phyloP scores from a whole-genome alignment of 2,329 filamentous ascomycete genomes.

The Ceratocystis diversiconidia region DNA sequence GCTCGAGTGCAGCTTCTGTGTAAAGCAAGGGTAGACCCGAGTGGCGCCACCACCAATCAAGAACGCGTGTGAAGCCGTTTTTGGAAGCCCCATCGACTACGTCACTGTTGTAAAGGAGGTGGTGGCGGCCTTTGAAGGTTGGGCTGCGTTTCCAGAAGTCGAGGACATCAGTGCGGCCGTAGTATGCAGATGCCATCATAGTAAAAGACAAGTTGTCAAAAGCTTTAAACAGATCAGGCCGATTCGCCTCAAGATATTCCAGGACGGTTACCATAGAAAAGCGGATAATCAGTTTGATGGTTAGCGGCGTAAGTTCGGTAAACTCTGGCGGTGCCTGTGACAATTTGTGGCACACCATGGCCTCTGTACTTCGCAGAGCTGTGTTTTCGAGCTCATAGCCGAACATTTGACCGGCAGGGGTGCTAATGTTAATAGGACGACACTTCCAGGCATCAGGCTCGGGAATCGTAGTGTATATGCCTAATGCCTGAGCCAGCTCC shows the following conservation, averaged over 20 bases:
- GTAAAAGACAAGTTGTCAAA: conserved; percentile 77
- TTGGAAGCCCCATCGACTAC: conserved; percentile 78
- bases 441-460: conserved; percentile 60
- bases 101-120: conserved; percentile 54
- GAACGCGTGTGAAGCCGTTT: conserved; percentile 67
- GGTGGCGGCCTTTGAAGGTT: conserved; percentile 67
- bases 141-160: conserved; percentile 83
- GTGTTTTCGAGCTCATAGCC: conserved; percentile 75
- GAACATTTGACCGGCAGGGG: conserved; percentile 32
- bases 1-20: conserved; percentile 74
- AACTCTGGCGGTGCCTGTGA: conserved; percentile 56
- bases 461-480: conserved; percentile 63
- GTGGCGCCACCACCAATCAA: conserved; percentile 84
- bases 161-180: conserved; percentile 68
- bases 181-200: conserved; percentile 76
- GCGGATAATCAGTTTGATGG: conserved; percentile 80
- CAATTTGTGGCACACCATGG: conserved; percentile 60
- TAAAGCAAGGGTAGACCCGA: conserved; percentile 66
- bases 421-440: conserved; percentile 37
- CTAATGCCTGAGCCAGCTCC: conserved; percentile 72
- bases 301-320: conserved; percentile 58
- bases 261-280: conserved; percentile 74
- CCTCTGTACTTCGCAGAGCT: conserved; percentile 57
- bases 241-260: conserved; percentile 47
- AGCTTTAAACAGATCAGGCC: conserved; percentile 61